Evolutionary conservation across 139 green algal species (phyloP).

Genomic region (Chlamydomonas eustigma): DNA sequence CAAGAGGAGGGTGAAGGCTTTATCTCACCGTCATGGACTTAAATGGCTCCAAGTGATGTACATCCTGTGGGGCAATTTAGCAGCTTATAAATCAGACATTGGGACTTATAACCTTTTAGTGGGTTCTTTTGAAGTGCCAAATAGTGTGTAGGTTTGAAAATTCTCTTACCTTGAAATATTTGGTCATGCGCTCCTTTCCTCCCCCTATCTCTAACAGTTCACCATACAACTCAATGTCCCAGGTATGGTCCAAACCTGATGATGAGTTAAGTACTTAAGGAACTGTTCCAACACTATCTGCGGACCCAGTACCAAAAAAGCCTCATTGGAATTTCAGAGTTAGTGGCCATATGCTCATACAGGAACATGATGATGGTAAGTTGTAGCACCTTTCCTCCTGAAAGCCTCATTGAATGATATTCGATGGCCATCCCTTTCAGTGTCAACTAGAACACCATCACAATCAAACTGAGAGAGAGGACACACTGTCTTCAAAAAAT

Average conservation of each 20-base stretch:
- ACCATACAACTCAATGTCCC: conserved; percentile 90
- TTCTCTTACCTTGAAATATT: conserved; percentile 72
- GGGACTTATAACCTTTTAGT: too few species aligned
- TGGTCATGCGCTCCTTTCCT: conserved; percentile 98
- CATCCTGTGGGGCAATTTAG: conserved; percentile 28
- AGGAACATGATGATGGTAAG: neutral
- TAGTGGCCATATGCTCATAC: neutral
- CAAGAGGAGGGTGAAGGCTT: too few species aligned
- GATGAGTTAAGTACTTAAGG: conserved; percentile 18
- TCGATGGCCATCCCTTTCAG: conserved; percentile 85
- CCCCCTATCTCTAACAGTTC: conserved; percentile 93
- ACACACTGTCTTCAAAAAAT: neutral
- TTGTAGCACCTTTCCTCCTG: conserved; percentile 61
- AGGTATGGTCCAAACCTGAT: conserved; percentile 69
- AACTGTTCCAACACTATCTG: neutral
- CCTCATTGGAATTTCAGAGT: too few species aligned
- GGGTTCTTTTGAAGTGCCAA: too few species aligned
- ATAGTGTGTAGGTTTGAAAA: neutral
- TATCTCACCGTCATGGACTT: conserved; percentile 45
- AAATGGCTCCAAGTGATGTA: conserved; percentile 64
- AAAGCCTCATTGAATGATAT: conserved; percentile 96
- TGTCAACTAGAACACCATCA: conserved; percentile 85
- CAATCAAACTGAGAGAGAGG: conserved; percentile 9
- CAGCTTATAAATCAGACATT: neutral
- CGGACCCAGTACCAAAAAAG: too few species aligned